Percentiles rank a stretch among this genome's conserved stretches.
Conservation (phyloP, 345 rosid species). For the Camelina neglecta region DNA sequence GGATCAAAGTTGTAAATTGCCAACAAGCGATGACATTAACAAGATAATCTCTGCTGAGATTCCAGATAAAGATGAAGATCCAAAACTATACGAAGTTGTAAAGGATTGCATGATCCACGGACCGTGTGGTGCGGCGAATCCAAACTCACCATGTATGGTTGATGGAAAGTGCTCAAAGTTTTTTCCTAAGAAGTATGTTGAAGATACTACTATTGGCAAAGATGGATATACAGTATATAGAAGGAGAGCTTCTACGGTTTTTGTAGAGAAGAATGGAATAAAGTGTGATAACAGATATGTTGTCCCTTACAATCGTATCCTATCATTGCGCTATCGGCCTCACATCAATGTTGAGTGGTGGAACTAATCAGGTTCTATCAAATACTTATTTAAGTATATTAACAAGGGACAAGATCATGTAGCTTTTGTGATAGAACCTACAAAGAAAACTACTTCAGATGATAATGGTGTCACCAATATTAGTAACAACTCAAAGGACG, state of each 20-base stretch:
- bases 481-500: too few relatives aligned
- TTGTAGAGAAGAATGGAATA: background rate
- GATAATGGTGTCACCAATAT: too few relatives aligned
- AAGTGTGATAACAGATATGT: background rate
- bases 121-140: background rate
- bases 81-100: background rate
- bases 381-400: too few relatives aligned
- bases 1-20: background rate
- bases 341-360: too few relatives aligned
- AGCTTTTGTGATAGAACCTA: too few relatives aligned
- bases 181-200: background rate
- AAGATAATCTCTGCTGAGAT: background rate
- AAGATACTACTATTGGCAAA: background rate
- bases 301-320: background rate
- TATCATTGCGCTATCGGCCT: too few relatives aligned
- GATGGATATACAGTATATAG: background rate
- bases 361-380: too few relatives aligned
- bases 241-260: background rate
- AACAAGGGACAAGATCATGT: too few relatives aligned
- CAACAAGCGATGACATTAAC: background rate
- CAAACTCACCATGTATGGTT: too few relatives aligned
- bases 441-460: too few relatives aligned
- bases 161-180: too few relatives aligned
- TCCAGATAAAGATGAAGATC: background rate
- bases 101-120: background rate